Percentiles rank a stretch among this genome's conserved stretches.
Conservation (phyloP, 768 basidiomycete genomes). For the Boletales sp. region DNA sequence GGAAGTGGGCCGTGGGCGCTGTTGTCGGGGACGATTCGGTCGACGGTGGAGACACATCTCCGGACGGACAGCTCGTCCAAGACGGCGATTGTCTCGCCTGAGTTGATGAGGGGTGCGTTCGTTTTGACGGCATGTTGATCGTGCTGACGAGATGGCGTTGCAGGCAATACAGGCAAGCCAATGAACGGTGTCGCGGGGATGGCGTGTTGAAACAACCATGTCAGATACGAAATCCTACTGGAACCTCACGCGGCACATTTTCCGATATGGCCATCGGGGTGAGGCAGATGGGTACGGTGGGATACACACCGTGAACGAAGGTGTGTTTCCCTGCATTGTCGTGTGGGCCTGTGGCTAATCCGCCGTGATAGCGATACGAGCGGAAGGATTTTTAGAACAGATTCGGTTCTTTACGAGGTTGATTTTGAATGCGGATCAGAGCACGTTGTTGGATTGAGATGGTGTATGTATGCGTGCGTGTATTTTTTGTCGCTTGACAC, state of each 20-base stretch:
- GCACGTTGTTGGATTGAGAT: constrained; percentile 16
- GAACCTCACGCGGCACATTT: constrained; percentile 44
- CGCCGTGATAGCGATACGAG: constrained; percentile 22
- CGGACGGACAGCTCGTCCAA: constrained; percentile 18
- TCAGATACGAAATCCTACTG: constrained; percentile 45
- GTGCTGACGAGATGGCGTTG: neutral
- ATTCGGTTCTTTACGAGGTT: constrained; percentile 32
- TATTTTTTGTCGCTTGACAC: no score
- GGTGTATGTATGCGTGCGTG: no score
- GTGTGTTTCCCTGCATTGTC: constrained; percentile 1
- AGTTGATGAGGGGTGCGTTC: constrained; percentile 18
- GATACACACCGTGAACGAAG: constrained; percentile 29
- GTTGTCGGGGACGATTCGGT: constrained; percentile 43
- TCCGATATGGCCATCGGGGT: constrained; percentile 40
- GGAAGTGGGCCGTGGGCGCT: constrained; percentile 36
- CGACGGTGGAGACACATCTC: constrained; percentile 33
- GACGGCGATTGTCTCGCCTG: constrained; percentile 36
- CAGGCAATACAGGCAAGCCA: constrained; percentile 24
- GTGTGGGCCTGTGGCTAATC: neutral
- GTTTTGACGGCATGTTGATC: neutral
- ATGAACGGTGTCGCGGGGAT: constrained; percentile 10
- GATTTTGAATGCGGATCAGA: constrained; percentile 32
- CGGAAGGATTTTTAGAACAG: constrained; percentile 27
- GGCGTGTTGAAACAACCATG: constrained; percentile 6
- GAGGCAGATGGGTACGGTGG: constrained; percentile 34